A percentile compares a stretch with the other conserved stretches of the same genome.
Conservation (phyloP, 2,329 filamentous ascomycete genomes). For the Trichoderma sp. region DNA sequence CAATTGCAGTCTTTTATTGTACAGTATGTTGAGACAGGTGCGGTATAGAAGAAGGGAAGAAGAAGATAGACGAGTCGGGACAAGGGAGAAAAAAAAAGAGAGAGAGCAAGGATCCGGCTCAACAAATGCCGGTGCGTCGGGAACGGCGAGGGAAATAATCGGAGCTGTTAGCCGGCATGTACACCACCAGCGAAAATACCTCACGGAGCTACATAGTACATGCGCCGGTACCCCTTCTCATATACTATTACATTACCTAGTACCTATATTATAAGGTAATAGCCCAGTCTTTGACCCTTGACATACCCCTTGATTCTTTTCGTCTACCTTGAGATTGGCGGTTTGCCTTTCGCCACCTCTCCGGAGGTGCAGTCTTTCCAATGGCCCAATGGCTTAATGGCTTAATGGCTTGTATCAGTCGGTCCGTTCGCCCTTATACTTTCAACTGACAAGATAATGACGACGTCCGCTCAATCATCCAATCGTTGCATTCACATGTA, state of each 20-base stretch:
- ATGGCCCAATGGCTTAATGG: no score
- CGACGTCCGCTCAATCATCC: no score
- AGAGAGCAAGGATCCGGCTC: not conserved
- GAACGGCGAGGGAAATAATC: slow-evolving; percentile 1
- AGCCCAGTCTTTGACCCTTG: no score
- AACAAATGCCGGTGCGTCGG: not conserved
- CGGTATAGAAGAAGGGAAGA: not conserved
- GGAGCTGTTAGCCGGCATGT: not conserved
- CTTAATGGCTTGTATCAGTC: not conserved
- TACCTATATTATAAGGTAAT: no score
- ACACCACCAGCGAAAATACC: not conserved
- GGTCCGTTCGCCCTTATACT: not conserved
- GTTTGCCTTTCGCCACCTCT: no score
- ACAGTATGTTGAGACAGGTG: not conserved
- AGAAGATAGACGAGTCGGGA: no score
- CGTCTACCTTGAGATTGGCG: no score
- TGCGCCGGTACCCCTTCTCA: no score
- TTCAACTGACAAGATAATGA: not conserved
- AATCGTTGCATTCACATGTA: not conserved
- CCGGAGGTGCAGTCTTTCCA: no score
- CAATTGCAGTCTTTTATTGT: not conserved
- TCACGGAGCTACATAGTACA: not conserved
- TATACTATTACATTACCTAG: no score
- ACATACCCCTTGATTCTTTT: no score
- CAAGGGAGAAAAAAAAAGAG: not conserved